These are phyloP conservation scores for Tritrichomonas foetus DNA, from an alignment of 208 protist genomes.

Conservation along the genomic window DNA sequence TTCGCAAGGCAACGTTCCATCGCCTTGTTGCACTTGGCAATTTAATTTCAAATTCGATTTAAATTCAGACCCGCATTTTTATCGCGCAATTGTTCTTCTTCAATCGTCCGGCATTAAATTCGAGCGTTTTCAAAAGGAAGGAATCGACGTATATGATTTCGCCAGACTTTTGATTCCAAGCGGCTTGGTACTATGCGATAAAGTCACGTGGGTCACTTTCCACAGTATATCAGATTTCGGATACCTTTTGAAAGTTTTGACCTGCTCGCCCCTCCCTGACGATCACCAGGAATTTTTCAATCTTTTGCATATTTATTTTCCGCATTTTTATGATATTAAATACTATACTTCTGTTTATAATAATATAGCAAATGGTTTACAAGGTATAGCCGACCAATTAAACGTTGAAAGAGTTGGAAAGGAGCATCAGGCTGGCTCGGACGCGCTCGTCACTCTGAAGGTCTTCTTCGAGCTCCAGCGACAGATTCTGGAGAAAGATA, in stretches of 20 bases:
- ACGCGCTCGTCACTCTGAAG: slow-evolving; percentile 83
- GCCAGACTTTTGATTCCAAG: slow-evolving; percentile 85
- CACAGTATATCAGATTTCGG: slow-evolving; percentile 94
- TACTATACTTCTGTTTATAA: slow-evolving; percentile 67
- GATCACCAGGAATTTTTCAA: slow-evolving; percentile 90
- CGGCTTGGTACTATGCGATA: slow-evolving; percentile 83
- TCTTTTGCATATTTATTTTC: slow-evolving; percentile 85
- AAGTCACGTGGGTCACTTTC: slow-evolving; percentile 93
- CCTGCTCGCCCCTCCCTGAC: slow-evolving; percentile 77
- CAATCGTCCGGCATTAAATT: slow-evolving; percentile 88
- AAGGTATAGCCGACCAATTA: not conserved
- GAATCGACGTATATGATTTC: slow-evolving; percentile 76
- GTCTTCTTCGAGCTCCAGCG: not conserved
- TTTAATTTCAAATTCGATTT: slow-evolving; percentile 98
- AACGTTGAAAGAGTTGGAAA: slow-evolving; percentile 63
- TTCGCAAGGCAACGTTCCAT: slow-evolving; percentile 80
- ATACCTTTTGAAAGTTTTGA: slow-evolving; percentile 93
- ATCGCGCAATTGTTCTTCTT: slow-evolving; percentile 89
- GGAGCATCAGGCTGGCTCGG: slow-evolving; percentile 80
- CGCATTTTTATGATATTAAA: slow-evolving; percentile 94
- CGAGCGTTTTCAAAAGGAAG: slow-evolving; percentile 53
- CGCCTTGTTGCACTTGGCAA: slow-evolving; percentile 88
- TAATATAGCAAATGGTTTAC: slow-evolving; percentile 21
- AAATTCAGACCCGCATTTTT: slow-evolving; percentile 85
- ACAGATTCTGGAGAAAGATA: not conserved